These are phyloP conservation scores for Ambrosiella beaveri DNA, from an alignment of 2,329 filamentous ascomycete species.

Conservation along the genomic window DNA sequence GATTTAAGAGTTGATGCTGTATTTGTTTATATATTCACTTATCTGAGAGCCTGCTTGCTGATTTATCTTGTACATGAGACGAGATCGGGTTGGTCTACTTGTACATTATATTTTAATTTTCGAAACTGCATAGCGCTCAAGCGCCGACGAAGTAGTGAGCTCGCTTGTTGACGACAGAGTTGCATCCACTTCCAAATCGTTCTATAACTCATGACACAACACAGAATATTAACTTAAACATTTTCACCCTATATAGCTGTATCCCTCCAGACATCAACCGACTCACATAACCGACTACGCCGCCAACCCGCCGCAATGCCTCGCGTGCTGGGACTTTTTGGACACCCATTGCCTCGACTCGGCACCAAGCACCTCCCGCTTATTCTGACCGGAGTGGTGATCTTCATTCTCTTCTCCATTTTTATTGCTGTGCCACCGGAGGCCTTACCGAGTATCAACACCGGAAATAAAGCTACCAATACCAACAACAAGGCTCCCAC, in stretches of 20 bases:
- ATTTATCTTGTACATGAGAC: no score
- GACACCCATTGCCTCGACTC: constrained; percentile 32
- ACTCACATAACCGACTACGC: neutral
- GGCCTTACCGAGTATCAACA: neutral
- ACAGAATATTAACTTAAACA: no score
- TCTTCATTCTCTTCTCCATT: constrained; percentile 37
- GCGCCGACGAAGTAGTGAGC: no score
- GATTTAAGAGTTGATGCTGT: neutral
- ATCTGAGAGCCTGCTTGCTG: no score
- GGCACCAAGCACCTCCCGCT: constrained; percentile 34
- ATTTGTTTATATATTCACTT: no score
- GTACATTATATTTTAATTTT: no score
- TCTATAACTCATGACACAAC: no score
- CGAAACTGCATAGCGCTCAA: no score
- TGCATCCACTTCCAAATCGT: no score
- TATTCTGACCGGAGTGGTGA: constrained; percentile 31
- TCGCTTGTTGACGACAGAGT: no score
- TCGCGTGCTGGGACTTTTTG: constrained; percentile 24
- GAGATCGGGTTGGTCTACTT: no score
- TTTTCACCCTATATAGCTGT: no score
- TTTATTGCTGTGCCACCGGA: constrained; percentile 24
- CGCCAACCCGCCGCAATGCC: constrained; percentile 23
- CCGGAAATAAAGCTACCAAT: neutral
- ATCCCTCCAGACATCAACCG: neutral
- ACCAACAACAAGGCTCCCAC: neutral